phyloP scores from a whole-genome alignment of 768 basidiomycete species.

The Mycena olivaceomarginata region DNA sequence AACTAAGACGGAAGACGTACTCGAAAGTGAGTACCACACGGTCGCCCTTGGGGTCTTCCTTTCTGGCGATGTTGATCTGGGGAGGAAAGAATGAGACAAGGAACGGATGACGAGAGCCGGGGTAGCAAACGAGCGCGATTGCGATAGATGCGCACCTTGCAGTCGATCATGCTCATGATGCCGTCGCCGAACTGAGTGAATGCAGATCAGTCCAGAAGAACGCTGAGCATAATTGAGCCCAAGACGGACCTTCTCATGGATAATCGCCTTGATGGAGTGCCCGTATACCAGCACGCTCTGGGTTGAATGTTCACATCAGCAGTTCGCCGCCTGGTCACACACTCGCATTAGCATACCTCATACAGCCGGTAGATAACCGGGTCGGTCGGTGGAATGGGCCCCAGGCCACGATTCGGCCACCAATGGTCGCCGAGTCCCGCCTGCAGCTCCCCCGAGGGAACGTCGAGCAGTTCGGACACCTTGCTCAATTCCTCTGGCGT shows the following conservation, averaged over 20 bases:
- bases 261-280: slow-evolving; percentile 86
- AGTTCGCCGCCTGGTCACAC: background rate
- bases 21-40: slow-evolving; percentile 88
- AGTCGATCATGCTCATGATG: slow-evolving; percentile 94
- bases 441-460: slow-evolving; percentile 62
- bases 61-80: slow-evolving; percentile 74
- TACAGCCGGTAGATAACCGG: slow-evolving; percentile 90
- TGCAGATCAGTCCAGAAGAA: background rate
- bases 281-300: slow-evolving; percentile 87
- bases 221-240: background rate
- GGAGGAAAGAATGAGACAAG: background rate
- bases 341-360: slow-evolving; percentile 69
- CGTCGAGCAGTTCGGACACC: slow-evolving; percentile 69
- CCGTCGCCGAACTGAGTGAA: slow-evolving; percentile 84
- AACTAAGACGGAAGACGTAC: slow-evolving; percentile 62
- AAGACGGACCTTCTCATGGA: slow-evolving; percentile 80
- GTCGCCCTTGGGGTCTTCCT: slow-evolving; percentile 86
- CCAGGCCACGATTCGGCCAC: slow-evolving; percentile 85
- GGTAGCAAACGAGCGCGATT: background rate
- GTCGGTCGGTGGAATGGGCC: slow-evolving; percentile 84
- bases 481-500: slow-evolving; percentile 73
- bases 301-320: background rate
- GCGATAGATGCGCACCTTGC: slow-evolving; percentile 60
- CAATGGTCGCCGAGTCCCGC: slow-evolving; percentile 76
- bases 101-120: background rate